A percentile compares a stretch with the other conserved stretches of the same genome.
Evolutionary conservation across 352 stramenopile genomes (phyloP).

Genomic region (Pythium volutum): DNA sequence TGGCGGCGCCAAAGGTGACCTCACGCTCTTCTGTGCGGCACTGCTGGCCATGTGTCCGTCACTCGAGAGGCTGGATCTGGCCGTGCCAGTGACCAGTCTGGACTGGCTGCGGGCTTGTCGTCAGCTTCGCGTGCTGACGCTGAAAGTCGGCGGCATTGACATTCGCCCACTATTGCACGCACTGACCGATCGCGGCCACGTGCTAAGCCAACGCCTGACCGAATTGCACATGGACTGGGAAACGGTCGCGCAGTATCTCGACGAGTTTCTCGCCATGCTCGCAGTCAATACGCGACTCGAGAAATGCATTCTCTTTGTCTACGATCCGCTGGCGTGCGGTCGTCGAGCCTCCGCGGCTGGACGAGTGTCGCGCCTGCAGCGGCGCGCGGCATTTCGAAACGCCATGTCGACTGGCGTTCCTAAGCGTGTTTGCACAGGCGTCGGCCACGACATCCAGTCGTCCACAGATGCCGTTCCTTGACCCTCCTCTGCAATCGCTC

Average conservation of each 20-base stretch:
- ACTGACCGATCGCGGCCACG: not conserved
- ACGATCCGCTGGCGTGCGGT: not conserved
- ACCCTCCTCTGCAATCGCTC: no score
- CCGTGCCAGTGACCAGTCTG: not conserved
- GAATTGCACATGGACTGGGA: conserved; percentile 10
- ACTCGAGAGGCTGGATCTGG: not conserved
- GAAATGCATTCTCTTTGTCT: not conserved
- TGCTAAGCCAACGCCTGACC: not conserved
- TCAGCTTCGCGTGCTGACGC: not conserved
- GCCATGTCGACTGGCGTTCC: no score
- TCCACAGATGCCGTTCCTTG: no score
- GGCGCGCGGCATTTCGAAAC: no score
- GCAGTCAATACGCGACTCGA: not conserved
- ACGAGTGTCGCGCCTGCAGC: not conserved
- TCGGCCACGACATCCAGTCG: no score
- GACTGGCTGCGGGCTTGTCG: not conserved
- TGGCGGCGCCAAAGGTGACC: no score
- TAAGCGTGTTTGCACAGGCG: no score
- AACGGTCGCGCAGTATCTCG: not conserved
- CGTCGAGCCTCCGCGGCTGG: not conserved
- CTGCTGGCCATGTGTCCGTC: not conserved
- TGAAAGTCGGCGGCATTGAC: not conserved
- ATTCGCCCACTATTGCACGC: not conserved
- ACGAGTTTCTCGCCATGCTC: not conserved
- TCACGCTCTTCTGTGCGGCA: not conserved